Evolutionary conservation across 176 grass and related monocot genomes (phyloP).

Genomic region (sorghum (Sorghum bicolor)): Sorghum_bicolor_NCBIv3 NC_012872.2:66406001-66406500

Average conservation of each 20-base stretch:
- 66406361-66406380: slow-evolving; percentile 24
- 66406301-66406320: not conserved
- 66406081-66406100: not conserved
- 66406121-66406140: not conserved
- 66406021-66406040: no score
- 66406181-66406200: not conserved
- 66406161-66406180: slow-evolving; percentile 9
- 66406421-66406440: not conserved
- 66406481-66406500: not conserved
- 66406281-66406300: not conserved
- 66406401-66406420: not conserved
- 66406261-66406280: not conserved
- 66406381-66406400: slow-evolving; percentile 32
- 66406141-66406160: not conserved
- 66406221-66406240: not conserved
- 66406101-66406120: not conserved
- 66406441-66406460: not conserved
- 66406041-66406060: no score
- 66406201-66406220: slow-evolving; percentile 28
- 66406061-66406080: no score
- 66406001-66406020: no score
- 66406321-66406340: slow-evolving; percentile 27
- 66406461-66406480: not conserved
- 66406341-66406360: not conserved
- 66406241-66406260: not conserved